These are phyloP conservation scores for Tetradesmus obliquus DNA, from an alignment of 139 green algal species.

Conservation along the genomic window DNA sequence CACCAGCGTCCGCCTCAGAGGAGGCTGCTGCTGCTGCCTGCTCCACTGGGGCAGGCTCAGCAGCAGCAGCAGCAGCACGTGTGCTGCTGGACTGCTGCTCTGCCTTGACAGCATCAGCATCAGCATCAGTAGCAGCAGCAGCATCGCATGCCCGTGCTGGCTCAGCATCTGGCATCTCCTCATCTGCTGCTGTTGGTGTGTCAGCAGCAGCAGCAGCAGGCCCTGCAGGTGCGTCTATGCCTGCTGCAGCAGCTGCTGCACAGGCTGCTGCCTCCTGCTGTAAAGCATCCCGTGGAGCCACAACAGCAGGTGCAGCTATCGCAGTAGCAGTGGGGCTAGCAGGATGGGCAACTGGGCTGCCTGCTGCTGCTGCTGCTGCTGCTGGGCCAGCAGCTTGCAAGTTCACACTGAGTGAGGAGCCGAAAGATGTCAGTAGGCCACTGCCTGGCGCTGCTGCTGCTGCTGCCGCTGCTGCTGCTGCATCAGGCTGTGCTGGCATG, in stretches of 20 bases:
- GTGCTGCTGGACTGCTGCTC: neutral
- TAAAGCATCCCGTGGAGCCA: neutral
- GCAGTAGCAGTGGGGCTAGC: neutral
- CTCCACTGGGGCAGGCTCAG: neutral
- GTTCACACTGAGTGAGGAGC: neutral
- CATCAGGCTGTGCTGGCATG: neutral
- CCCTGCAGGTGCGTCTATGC: neutral
- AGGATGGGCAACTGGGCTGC: neutral
- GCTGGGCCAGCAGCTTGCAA: neutral
- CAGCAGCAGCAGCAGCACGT: neutral
- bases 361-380: neutral
- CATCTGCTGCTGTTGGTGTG: neutral
- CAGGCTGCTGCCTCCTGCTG: neutral
- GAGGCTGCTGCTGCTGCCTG: neutral
- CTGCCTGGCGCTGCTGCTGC: no score
- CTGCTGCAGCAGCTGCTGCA: neutral
- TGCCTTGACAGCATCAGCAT: neutral
- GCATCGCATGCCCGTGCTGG: neutral
- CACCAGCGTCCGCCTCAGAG: neutral
- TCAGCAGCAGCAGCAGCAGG: neutral
- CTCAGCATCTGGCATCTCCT: neutral
- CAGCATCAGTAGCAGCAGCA: neutral
- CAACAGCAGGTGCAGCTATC: neutral
- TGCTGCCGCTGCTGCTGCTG: neutral
- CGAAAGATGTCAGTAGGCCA: neutral